Evolutionary conservation across 2,329 filamentous ascomycete species (phyloP), one percentile per base, ranked within the genome.

Genomic region (Fusarium sp.): DNA sequence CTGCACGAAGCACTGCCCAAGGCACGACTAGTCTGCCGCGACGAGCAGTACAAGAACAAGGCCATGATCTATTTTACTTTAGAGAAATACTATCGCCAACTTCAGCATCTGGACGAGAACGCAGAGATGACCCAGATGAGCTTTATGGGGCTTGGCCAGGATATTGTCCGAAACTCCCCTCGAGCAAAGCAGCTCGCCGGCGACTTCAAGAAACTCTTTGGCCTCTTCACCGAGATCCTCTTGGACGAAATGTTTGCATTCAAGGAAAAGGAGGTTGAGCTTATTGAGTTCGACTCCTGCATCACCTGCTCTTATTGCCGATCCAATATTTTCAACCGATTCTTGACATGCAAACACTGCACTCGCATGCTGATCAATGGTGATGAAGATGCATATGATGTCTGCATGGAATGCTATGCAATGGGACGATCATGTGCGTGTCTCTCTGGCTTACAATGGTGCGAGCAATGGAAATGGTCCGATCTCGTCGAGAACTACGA

Each of bases 21-120:
- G 76, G 94, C 95, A 11, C 90, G 95, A 14, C 90, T 98, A 75
- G 96, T 98, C 4, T 98, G 96, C 80, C 93, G 96, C 40, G 96
- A 99, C 75, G 96, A 99, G 81, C 96, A 98, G 81, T 99, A 99
- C 86, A 98, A 98, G 81, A 98, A 97, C 84, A 98, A 98, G 81
- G 94, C 95, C 6, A 98, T 98, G 66, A 88, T 98, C 51, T 98
- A 95, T 81, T 98, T 92, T 80, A 94, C 95, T 0, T 86, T 98
- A 5, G 85, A 92, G 12, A 96, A 95, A 78, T 98, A 98, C 80
- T 85, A 87, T 70, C 84, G 85, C n/a, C 85, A 90, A 58, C 87
- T 94, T 17, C 80, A 81, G 51, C 84, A 87, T 27, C 85, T 89
- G 57, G 88, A 90, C 58, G 86, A 87, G 64, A 82, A 82, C 33